A percentile compares a stretch with the other conserved stretches of the same genome.
Evolutionary conservation across 139 green algal genomes (phyloP).

Genomic region (Asterochloris erici): DNA sequence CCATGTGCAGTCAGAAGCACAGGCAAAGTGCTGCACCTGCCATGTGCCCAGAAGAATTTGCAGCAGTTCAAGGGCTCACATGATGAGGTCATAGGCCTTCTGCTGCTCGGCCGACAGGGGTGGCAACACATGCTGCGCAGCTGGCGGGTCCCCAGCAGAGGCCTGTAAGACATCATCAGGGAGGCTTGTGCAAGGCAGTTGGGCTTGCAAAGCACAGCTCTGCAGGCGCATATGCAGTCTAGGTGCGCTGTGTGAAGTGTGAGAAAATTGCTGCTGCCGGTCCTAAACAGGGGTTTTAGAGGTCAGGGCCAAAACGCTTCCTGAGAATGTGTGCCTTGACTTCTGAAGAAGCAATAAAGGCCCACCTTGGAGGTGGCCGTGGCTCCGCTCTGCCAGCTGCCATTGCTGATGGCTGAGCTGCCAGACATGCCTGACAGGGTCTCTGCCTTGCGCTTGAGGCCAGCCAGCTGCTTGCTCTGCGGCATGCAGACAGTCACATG

Average conservation of each 20-base stretch:
- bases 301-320: not conserved
- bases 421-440: not conserved
- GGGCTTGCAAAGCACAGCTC: not conserved
- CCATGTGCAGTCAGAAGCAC: not conserved
- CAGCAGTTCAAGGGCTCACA: not conserved
- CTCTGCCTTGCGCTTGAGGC: slow-evolving; percentile 10
- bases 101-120: slow-evolving; percentile 40
- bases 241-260: slow-evolving; percentile 1
- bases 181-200: not conserved
- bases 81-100: slow-evolving; percentile 34
- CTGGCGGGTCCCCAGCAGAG: not conserved
- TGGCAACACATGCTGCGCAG: slow-evolving; percentile 24
- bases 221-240: slow-evolving; percentile 1
- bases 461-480: not conserved
- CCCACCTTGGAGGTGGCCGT: slow-evolving; percentile 8
- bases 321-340: not conserved
- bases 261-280: not conserved
- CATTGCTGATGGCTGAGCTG: not conserved
- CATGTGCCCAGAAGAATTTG: not conserved
- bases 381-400: not conserved
- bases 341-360: not conserved
- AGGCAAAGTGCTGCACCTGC: no score
- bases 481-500: not conserved
- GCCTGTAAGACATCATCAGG: slow-evolving; percentile 1
- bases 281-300: not conserved